Conservation (phyloP, 371 early-diverging fungal genomes). For the Lichtheimia corymbifera region DNA sequence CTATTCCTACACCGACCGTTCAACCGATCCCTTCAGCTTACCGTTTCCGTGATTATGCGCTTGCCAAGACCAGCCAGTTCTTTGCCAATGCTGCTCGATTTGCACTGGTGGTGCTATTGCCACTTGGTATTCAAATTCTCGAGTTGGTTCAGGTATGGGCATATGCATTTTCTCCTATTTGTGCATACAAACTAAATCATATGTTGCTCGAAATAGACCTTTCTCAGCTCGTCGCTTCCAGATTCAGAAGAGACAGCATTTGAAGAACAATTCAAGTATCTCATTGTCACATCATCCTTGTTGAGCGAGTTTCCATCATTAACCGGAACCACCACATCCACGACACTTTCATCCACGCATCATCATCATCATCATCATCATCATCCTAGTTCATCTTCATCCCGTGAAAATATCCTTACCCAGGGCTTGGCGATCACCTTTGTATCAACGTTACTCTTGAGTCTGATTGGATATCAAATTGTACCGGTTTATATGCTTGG, state of each 20-base stretch:
- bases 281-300: constrained; percentile 55
- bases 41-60: background rate
- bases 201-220: constrained; percentile 24
- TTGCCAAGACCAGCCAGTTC: constrained; percentile 1
- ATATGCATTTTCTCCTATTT: no score
- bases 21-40: background rate
- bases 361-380: background rate
- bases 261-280: constrained; percentile 61
- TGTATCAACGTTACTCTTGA: constrained; percentile 13
- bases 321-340: constrained; percentile 16
- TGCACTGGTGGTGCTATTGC: no score
- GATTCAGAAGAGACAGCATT: constrained; percentile 53
- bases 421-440: constrained; percentile 1
- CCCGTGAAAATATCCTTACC: constrained; percentile 1
- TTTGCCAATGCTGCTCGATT: no score
- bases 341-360: background rate
- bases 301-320: constrained; percentile 36
- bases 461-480: constrained; percentile 5
- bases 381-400: background rate
- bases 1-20: constrained; percentile 10
- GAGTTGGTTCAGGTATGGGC: no score
- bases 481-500: background rate
- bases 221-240: constrained; percentile 45
- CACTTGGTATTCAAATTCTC: no score
- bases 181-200: no score